Base-by-base conservation (phyloP, 2,329 filamentous ascomycete genomes). In the Podosphaera xanthii region DNA sequence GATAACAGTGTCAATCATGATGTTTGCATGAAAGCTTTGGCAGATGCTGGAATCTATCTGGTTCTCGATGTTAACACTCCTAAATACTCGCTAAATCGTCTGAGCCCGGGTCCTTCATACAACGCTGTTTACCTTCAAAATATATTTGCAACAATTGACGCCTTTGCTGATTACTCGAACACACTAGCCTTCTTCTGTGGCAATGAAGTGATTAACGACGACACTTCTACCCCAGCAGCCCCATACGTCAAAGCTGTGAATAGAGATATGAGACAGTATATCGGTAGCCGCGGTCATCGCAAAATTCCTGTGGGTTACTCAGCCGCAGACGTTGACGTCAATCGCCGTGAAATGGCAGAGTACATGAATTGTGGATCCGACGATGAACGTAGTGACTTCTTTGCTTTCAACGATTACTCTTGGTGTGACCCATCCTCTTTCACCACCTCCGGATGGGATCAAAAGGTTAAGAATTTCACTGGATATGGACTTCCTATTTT, bases 281-380 rank as follows among this genome's bases (percentile, higher is more conserved):
- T 80, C 63, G 70, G 71, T 48, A 69, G 69, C 61, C 72, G 73
- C 56, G 71, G 73, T 14, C 72, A 77, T 63, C 72, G 78, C 62
- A 60, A 70, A 22, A 74, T 81, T 61, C 78, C 78, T 12, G 76
- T 80, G 56, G 78, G 78, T 59, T 81, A 81, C 67, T 79, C 77
- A 59, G 77, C 77, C 57, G 83, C 83, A 50, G 83, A 86, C 71
- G 79, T 86, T 61, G 73, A 81, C 64, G 77, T 77, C 67, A 86
- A 85, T 73, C 81, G 82, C 66, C 75, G 78, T 64, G 74, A 85
- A 67, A 83, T 83, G 75, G 82, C 82, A 50, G 69, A 79, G 58
- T 87, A 84, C 74, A 81, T 87, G 78, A 86, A 86, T 75, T 87
- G 83, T 67, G 83, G 83, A 64, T 73, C 76, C 57, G 78, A 82